A percentile compares a stretch with the other conserved stretches of the same genome.
These are phyloP conservation scores for Phytophthora niederhauseri DNA, from an alignment of 352 stramenopile species.

Conservation along the genomic window DNA sequence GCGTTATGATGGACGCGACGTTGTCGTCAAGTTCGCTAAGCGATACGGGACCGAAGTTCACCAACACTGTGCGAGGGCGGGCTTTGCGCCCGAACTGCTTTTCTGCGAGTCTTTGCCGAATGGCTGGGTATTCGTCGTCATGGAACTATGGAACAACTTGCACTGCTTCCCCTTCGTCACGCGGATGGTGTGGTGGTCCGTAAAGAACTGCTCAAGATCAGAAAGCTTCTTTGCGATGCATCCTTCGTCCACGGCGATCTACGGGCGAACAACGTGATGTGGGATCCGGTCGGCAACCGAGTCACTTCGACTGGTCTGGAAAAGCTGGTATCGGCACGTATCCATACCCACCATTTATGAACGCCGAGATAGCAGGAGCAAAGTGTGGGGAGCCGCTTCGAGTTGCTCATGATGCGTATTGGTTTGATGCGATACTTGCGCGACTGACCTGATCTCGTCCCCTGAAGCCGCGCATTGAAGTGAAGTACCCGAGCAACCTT, in stretches of 20 bases:
- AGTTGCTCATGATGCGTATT: slow-evolving; percentile 19
- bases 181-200: background rate
- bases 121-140: slow-evolving; percentile 39
- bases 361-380: slow-evolving; percentile 29
- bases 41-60: slow-evolving; percentile 31
- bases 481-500: too few relatives aligned
- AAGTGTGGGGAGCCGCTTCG: slow-evolving; percentile 20
- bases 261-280: slow-evolving; percentile 29
- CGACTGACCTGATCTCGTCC: background rate
- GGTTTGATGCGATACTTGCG: slow-evolving; percentile 12
- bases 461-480: too few relatives aligned
- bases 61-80: slow-evolving; percentile 20
- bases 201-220: slow-evolving; percentile 28
- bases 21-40: slow-evolving; percentile 34
- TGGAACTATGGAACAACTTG: slow-evolving; percentile 35
- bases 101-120: slow-evolving; percentile 23
- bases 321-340: slow-evolving; percentile 27
- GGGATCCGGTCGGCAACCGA: slow-evolving; percentile 30
- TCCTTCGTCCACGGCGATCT: slow-evolving; percentile 23
- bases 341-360: slow-evolving; percentile 41
- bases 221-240: slow-evolving; percentile 5
- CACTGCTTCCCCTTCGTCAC: background rate
- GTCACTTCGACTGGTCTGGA: slow-evolving; percentile 44
- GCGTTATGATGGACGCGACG: slow-evolving; percentile 16
- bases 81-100: slow-evolving; percentile 27